Conservation (phyloP, 2,329 filamentous ascomycete genomes). For the Lecanosticta acicola region DNA sequence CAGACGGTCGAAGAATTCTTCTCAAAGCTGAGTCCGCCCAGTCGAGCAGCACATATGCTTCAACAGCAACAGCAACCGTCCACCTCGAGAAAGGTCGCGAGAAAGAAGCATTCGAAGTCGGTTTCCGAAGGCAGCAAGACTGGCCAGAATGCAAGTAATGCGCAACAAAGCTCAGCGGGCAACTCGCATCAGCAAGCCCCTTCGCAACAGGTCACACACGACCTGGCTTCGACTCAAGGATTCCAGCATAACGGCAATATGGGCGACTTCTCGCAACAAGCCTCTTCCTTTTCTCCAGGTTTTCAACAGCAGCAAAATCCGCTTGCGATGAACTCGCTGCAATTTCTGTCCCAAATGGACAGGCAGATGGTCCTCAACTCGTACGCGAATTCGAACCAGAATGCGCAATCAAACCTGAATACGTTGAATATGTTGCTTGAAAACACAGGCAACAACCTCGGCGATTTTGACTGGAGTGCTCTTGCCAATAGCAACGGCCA, state of each 20-base stretch:
- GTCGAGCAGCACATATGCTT: constrained; percentile 26
- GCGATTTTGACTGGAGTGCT: constrained; percentile 26
- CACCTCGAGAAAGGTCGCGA: constrained; percentile 30
- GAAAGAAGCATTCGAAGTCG: constrained; percentile 29
- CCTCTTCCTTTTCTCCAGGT: constrained; percentile 40
- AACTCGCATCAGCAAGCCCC: constrained; percentile 7
- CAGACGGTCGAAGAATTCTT: constrained; percentile 95
- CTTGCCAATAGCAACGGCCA: constrained; percentile 18
- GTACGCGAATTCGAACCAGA: constrained; percentile 44
- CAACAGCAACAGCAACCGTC: constrained; percentile 10
- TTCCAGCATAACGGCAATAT: constrained; percentile 13
- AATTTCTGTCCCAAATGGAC: constrained; percentile 63
- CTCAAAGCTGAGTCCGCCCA: constrained; percentile 65
- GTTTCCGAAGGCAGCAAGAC: constrained; percentile 19
- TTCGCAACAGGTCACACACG: constrained; percentile 24
- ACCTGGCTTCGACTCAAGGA: constrained; percentile 12
- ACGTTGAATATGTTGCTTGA: constrained; percentile 12
- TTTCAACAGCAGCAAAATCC: constrained; percentile 29
- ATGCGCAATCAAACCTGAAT: constrained; percentile 7
- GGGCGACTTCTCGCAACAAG: constrained; percentile 37
- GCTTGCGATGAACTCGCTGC: constrained; percentile 29
- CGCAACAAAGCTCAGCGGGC: constrained; percentile 11
- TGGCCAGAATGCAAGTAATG: constrained; percentile 2
- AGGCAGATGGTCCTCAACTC: constrained; percentile 70
- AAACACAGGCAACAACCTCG: constrained; percentile 13